Evolutionary conservation across 257 asterid genomes (phyloP), one percentile per base, ranked within the genome.

Genomic region (Catharanthus roseus): DNA sequence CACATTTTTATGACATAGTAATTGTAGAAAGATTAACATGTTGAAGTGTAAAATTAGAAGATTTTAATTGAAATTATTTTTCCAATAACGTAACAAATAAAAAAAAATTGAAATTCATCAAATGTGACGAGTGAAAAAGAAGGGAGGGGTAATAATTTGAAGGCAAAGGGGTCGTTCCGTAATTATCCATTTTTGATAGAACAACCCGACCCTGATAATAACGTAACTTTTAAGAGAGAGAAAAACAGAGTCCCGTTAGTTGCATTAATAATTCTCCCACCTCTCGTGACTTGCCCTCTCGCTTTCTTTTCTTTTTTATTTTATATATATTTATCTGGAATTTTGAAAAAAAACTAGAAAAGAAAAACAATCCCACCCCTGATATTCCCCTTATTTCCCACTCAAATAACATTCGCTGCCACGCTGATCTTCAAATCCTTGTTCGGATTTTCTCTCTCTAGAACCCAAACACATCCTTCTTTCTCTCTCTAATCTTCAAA

Each of bases 361-460:
- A 12, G 0, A 41, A 42, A 12, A 42, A n/a, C 31, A 13, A 41
- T 11, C 36, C 5, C 21, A 4, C 29, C n/a, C n/a, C 85, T 71
- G 92, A 65, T 41, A n/a, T 65, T 65, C 67, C 67, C 67, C 67
- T 41, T 24, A 34, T 29, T 19, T 34, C 29, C 56, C 34, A 55
- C 38, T 13, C 53, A 66, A 66, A 66, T 66, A 42, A 66, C 70
- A 66, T 66, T 66, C 34, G 54, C 54, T 65, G 50, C 55, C 70
- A 42, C 34, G 39, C 23, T 66, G 56, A 66, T 42, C 56, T 66
- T 66, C 70, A 66, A 66, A 66, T 66, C 55, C 55, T 41, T 11
- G 56, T 26, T 66, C 70, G 1, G 38, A 13, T 44, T 44, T 42
- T 66, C 55, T 66, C 70, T 65, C 70, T 41, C 38, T 66, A 24